Percentiles rank a stretch among this genome's conserved stretches.
Evolutionary conservation across 78 protist genomes (phyloP).

Genomic region (Dictyostelium brefeldianum): DNA sequence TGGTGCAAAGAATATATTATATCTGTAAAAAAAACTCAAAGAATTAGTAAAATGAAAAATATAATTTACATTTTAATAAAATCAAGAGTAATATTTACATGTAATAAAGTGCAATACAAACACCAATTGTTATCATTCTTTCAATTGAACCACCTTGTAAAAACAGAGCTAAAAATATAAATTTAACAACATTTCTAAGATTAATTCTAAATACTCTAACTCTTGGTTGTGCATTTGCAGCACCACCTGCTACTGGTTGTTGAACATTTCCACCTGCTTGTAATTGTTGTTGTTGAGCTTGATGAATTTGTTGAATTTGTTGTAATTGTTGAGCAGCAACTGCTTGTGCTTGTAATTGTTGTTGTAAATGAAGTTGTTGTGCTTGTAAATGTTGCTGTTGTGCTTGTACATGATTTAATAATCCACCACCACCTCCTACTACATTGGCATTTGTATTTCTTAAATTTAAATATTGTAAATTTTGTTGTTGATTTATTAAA

Average conservation of each 20-base stretch:
- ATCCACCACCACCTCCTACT: no score
- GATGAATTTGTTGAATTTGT: not conserved
- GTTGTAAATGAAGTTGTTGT: not conserved
- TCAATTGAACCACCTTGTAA: conserved; percentile 40
- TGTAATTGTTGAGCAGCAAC: not conserved
- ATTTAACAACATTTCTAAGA: conserved; percentile 4
- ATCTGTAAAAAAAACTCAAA: not conserved
- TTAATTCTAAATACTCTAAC: conserved; percentile 30
- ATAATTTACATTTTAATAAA: no score
- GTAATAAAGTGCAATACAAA: conserved; percentile 1
- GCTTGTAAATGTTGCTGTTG: not conserved
- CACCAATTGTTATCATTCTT: conserved; percentile 17
- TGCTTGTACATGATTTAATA: no score
- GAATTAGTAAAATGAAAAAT: not conserved
- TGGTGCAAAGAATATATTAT: conserved; percentile 3
- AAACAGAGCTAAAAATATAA: conserved; percentile 8
- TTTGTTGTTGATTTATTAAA: not conserved
- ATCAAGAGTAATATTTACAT: not conserved
- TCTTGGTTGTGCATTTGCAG: not conserved
- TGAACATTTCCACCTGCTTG: not conserved
- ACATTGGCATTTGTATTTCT: not conserved
- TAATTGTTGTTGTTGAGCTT: not conserved
- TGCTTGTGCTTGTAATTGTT: not conserved
- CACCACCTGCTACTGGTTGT: not conserved
- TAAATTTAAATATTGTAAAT: conserved; percentile 1